Base-by-base conservation (phyloP, 2,329 filamentous ascomycete species). In the Dothidotthia symphoricarpi region DNA sequence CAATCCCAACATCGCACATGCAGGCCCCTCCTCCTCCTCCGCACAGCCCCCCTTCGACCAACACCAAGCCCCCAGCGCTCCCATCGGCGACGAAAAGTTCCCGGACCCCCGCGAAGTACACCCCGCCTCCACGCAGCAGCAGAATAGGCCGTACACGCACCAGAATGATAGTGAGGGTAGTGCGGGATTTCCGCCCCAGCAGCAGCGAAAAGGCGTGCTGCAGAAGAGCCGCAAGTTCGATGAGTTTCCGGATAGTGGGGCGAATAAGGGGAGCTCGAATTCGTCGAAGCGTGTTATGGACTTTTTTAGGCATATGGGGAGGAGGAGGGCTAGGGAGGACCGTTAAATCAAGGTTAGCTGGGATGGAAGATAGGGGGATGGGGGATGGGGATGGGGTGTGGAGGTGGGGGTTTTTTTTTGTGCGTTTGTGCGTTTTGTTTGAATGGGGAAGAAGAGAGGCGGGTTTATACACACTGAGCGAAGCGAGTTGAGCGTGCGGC, bases 221-320 rank as follows among this genome's bases (percentile, higher is more conserved):
- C 86, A 93, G 58, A 95, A 95, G 65, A 89, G 91, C 68, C 82
- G 89, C 40, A 83, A 81, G 50, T 95, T 98, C 55, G 89, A 96
- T 57, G 88, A 86, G 2, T 96, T 95, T 63, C 88, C 95, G 44
- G 79, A 82, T 25, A 44, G 50, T 34, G 53, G 50, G 10, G 52
- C 46, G n/a, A 61, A 59, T 45, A 62, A 62, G 50, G 57, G 55
- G 24, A 55, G 51, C 29, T 55, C 53, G 4, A 91, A 91, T 29
- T 94, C 86, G 66, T 91, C 83, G 11, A 85, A 90, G 64, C 83
- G 88, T 62, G 93, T 98, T 26, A 97, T 98, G 90, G 91, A 98
- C 70, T 95, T 97, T 69, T 98, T 98, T 75, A 79, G 93, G 55
- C 79, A 90, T 65, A 80, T 90, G 63, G 88, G 86, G 39, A 16